A percentile compares a stretch with the other conserved stretches of the same genome.
phyloP scores from a whole-genome alignment of 768 basidiomycete genomes.

The Kwoniella dendrophila region DNA sequence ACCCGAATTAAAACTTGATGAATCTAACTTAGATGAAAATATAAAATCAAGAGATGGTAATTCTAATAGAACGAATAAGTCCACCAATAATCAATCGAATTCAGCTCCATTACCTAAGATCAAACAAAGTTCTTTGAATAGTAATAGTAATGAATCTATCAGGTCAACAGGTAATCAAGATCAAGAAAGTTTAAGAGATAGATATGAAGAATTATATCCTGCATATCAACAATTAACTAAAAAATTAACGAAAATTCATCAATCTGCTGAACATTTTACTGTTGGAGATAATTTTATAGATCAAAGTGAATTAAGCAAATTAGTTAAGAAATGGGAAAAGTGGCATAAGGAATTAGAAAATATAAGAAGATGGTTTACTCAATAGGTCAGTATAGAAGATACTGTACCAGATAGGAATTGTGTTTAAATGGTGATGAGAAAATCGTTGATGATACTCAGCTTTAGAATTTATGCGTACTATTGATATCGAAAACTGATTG shows the following conservation, averaged over 20 bases:
- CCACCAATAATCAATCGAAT: neutral
- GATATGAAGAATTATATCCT: conserved; percentile 47
- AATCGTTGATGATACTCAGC: neutral
- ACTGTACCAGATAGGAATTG: neutral
- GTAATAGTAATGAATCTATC: neutral
- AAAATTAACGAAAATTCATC: conserved; percentile 33
- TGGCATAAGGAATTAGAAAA: conserved; percentile 45
- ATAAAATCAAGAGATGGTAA: too few species aligned
- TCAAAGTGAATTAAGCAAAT: conserved; percentile 30
- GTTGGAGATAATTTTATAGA: conserved; percentile 18
- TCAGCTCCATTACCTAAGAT: conserved; percentile 9
- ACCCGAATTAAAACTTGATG: conserved; percentile 18
- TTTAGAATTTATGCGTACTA: neutral
- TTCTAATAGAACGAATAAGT: neutral
- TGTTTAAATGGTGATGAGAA: neutral
- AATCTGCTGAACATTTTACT: conserved; percentile 31
- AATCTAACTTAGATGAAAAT: neutral
- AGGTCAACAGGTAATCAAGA: conserved; percentile 8
- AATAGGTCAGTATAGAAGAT: neutral
- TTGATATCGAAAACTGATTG: too few species aligned
- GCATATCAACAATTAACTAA: conserved; percentile 40
- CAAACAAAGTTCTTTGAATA: neutral
- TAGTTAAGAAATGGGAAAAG: conserved; percentile 42
- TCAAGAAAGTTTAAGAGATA: conserved; percentile 32
- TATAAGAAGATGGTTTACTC: conserved; percentile 42